A percentile compares a stretch with the other conserved stretches of the same genome.
These are phyloP conservation scores for Sideroxylon spinosum DNA, from an alignment of 179 eudicot species.

Conservation along the genomic window DNA sequence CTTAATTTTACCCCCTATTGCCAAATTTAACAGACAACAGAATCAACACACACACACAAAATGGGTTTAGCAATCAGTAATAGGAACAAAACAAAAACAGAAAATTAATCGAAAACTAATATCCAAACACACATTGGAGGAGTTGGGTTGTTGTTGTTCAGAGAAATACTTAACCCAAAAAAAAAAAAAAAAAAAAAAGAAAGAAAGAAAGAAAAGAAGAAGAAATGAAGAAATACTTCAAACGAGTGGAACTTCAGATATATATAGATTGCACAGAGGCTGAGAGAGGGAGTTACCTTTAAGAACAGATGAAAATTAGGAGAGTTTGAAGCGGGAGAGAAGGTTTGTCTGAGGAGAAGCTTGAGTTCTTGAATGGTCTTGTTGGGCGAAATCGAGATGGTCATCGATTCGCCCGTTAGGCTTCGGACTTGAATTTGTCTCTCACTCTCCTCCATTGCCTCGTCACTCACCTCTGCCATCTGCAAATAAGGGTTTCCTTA, in stretches of 20 bases:
- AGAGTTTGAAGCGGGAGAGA: constrained; percentile 41
- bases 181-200: neutral
- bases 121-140: too few species aligned
- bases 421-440: constrained; percentile 44
- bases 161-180: too few species aligned
- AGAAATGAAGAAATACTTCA: too few species aligned
- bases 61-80: too few species aligned
- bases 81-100: too few species aligned
- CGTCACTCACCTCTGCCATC: neutral
- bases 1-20: constrained; percentile 64
- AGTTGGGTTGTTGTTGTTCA: too few species aligned
- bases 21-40: constrained; percentile 7
- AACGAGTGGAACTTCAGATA: too few species aligned
- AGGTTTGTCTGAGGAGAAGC: constrained; percentile 31
- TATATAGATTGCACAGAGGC: neutral
- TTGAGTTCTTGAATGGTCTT: constrained; percentile 44
- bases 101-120: too few species aligned
- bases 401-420: constrained; percentile 45
- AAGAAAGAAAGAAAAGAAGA: neutral
- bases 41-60: too few species aligned
- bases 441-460: neutral
- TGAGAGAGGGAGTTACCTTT: constrained; percentile 32
- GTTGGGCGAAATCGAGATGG: constrained; percentile 27
- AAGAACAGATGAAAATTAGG: constrained; percentile 56
- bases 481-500: neutral